These are phyloP conservation scores for Tetragonia tetragonoides DNA, from an alignment of 148 eudicot species.

Conservation along the genomic window DNA sequence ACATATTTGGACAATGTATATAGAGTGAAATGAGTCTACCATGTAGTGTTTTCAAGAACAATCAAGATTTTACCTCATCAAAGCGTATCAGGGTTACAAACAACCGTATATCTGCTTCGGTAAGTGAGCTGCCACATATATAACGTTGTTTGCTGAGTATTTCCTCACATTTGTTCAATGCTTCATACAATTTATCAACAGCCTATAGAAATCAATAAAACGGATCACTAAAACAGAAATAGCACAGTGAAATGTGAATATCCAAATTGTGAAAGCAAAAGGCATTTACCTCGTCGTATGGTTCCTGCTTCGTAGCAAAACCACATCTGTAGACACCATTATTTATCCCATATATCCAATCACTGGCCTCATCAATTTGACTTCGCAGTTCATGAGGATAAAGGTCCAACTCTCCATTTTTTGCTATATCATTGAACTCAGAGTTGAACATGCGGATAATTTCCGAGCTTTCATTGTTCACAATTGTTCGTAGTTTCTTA, in stretches of 20 bases:
- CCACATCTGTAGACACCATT: slow-evolving; percentile 96
- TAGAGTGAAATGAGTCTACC: not conserved
- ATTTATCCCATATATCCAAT: slow-evolving; percentile 64
- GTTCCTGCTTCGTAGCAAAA: slow-evolving; percentile 81
- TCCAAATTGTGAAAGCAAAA: not conserved
- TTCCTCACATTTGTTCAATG: slow-evolving; percentile 83
- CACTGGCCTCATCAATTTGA: slow-evolving; percentile 69
- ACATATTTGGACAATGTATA: too few relatives aligned
- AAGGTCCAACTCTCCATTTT: slow-evolving; percentile 64
- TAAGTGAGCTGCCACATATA: slow-evolving; percentile 64
- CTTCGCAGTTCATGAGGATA: slow-evolving; percentile 65
- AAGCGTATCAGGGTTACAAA: slow-evolving; percentile 86
- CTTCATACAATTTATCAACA: slow-evolving; percentile 57
- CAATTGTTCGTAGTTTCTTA: slow-evolving; percentile 73
- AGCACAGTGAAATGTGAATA: not conserved
- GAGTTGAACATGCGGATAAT: slow-evolving; percentile 91
- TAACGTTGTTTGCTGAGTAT: slow-evolving; percentile 72
- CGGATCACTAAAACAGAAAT: not conserved
- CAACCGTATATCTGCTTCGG: slow-evolving; percentile 87
- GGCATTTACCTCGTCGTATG: slow-evolving; percentile 65
- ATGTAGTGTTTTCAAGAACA: not conserved
- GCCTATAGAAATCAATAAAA: slow-evolving; percentile 45
- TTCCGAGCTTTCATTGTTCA: slow-evolving; percentile 89
- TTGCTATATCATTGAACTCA: slow-evolving; percentile 76
- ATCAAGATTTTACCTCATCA: slow-evolving; percentile 68